phyloP scores from a whole-genome alignment of 164 flowering plant species.

The Umbilicus rupestris region DNA sequence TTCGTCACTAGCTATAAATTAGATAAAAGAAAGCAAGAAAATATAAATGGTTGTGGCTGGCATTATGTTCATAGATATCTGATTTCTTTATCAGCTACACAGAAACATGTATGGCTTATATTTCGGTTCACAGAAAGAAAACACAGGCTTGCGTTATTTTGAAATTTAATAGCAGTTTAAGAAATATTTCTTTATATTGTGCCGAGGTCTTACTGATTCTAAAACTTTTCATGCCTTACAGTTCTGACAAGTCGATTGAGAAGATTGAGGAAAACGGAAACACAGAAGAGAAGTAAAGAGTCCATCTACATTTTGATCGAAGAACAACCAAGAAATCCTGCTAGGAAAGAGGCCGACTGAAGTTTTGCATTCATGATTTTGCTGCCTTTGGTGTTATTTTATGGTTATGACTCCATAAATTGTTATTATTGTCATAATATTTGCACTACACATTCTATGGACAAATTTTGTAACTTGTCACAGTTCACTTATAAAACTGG shows the following conservation, averaged over 20 bases:
- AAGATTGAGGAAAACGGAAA: neutral
- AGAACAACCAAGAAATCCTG: neutral
- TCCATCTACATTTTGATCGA: neutral
- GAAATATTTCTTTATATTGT: neutral
- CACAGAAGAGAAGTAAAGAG: neutral
- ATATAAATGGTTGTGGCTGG: too few species aligned
- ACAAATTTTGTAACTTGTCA: neutral
- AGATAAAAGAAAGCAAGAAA: too few species aligned
- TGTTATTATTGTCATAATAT: neutral
- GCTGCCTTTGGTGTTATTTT: neutral
- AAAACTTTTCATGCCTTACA: neutral
- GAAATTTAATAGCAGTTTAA: too few species aligned
- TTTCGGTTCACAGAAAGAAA: too few species aligned
- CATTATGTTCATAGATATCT: too few species aligned
- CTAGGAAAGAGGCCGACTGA: neutral
- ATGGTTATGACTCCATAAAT: neutral
- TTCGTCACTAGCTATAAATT: too few species aligned
- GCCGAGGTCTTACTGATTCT: neutral
- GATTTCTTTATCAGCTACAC: too few species aligned
- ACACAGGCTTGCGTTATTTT: too few species aligned
- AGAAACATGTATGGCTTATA: too few species aligned
- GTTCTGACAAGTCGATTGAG: neutral
- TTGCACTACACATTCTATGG: neutral
- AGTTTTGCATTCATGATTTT: conserved; percentile 1
- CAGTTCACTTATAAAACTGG: neutral